A percentile compares a stretch with the other conserved stretches of the same genome.
These are phyloP conservation scores for Lathyrus oleraceus DNA, from an alignment of 306 rosid genomes.

Conservation along the genomic window DNA sequence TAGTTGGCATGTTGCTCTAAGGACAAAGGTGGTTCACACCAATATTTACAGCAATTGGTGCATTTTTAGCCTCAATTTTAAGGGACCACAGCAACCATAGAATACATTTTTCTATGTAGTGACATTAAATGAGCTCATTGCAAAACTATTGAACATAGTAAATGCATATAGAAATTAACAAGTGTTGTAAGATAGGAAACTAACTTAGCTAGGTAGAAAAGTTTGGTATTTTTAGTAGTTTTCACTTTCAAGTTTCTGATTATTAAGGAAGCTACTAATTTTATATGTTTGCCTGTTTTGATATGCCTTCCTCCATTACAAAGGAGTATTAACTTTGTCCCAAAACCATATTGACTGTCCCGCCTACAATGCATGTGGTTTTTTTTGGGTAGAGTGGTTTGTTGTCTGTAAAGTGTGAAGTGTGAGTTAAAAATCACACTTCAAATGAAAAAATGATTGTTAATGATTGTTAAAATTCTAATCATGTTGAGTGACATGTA, in stretches of 20 bases:
- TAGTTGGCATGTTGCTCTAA: neutral
- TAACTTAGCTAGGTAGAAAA: neutral
- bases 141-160: neutral
- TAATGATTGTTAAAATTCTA: too few species aligned
- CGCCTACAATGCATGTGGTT: neutral
- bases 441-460: too few species aligned
- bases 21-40: neutral
- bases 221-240: neutral
- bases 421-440: too few species aligned
- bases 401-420: too few species aligned
- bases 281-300: too few species aligned
- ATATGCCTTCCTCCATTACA: too few species aligned
- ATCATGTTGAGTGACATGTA: too few species aligned
- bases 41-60: neutral
- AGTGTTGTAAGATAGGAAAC: neutral
- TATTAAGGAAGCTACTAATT: neutral
- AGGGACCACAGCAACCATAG: neutral
- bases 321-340: neutral
- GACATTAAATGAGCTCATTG: neutral
- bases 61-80: neutral
- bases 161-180: neutral
- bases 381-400: too few species aligned
- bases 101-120: neutral
- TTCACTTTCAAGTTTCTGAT: neutral
- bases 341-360: neutral